phyloP scores from a whole-genome alignment of 2,329 filamentous ascomycete genomes.

The Talaromyces piceae region DNA sequence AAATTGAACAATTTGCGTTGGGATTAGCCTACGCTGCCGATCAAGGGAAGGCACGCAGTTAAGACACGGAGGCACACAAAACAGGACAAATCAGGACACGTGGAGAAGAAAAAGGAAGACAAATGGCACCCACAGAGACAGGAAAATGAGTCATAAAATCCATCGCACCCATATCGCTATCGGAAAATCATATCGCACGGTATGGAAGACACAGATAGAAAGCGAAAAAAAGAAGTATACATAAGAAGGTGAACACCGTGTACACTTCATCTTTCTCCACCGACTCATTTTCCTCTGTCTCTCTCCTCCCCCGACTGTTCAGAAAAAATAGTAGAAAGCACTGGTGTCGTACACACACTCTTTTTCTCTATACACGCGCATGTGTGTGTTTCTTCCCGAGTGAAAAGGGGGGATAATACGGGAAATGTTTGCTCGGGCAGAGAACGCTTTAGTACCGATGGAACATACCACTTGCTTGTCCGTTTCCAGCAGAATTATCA shows the following conservation, averaged over 20 bases:
- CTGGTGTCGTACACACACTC: conserved; percentile 2
- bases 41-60: conserved; percentile 11
- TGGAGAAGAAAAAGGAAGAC: conserved; percentile 5
- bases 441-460: conserved; percentile 56
- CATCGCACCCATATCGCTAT: background rate
- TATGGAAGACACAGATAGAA: background rate
- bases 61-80: background rate
- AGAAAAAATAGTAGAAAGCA: background rate
- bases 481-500: conserved; percentile 53
- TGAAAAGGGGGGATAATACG: background rate
- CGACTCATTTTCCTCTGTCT: background rate
- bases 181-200: background rate
- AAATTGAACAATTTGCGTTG: conserved; percentile 14
- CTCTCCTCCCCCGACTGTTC: background rate
- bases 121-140: conserved; percentile 11
- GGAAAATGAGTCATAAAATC: conserved; percentile 14
- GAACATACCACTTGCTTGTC: conserved; percentile 96
- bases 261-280: conserved; percentile 17
- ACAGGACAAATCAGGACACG: background rate
- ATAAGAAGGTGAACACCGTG: conserved; percentile 7
- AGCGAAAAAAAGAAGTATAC: conserved; percentile 14
- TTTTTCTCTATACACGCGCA: background rate
- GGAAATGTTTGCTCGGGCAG: background rate
- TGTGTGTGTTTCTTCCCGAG: background rate
- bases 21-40: conserved; percentile 38